Conservation (phyloP, 2,329 filamentous ascomycete species). For the Zymoseptoria pseudotritici region DNA sequence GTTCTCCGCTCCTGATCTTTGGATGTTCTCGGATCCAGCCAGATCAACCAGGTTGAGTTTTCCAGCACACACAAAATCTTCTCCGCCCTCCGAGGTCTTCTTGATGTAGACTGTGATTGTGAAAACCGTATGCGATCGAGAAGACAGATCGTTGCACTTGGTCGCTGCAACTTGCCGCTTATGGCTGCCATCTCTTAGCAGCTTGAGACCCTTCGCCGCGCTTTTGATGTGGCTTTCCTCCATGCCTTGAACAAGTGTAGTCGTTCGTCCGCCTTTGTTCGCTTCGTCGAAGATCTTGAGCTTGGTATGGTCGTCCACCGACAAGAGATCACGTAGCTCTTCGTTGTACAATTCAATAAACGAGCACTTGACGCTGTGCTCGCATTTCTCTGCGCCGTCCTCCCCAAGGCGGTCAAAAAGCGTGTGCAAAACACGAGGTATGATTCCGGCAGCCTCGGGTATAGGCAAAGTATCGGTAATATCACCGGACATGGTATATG, state of each 20-base stretch:
- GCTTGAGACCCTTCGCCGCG: constrained; percentile 76
- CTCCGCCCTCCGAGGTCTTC: constrained; percentile 69
- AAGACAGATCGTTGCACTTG: constrained; percentile 98
- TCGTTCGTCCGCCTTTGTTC: constrained; percentile 72
- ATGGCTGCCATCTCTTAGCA: constrained; percentile 81
- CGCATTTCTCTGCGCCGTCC: constrained; percentile 55
- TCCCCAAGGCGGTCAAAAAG: constrained; percentile 78
- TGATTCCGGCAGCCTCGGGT: constrained; percentile 88
- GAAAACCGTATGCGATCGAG: constrained; percentile 93
- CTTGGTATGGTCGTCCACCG: constrained; percentile 72
- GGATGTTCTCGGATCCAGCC: constrained; percentile 95
- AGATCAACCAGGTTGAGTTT: constrained; percentile 96
- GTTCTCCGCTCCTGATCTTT: constrained; percentile 93
- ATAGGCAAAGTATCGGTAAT: constrained; percentile 86
- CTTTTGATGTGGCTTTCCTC: constrained; percentile 89
- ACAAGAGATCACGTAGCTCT: constrained; percentile 82
- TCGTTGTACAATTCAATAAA: constrained; percentile 99
- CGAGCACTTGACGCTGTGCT: constrained; percentile 91
- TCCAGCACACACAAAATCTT: constrained; percentile 82
- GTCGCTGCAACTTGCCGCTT: constrained; percentile 97
- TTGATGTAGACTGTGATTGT: constrained; percentile 91
- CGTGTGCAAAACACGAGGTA: constrained; percentile 80
- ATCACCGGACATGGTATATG: constrained; percentile 98
- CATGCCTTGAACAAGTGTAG: constrained; percentile 92
- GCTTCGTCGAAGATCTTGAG: constrained; percentile 94